Evolutionary conservation across 495 filamentous ascomycete genomes (phyloP), one percentile per base, ranked within the genome.

Genomic region (Penicillium fimorum): DNA sequence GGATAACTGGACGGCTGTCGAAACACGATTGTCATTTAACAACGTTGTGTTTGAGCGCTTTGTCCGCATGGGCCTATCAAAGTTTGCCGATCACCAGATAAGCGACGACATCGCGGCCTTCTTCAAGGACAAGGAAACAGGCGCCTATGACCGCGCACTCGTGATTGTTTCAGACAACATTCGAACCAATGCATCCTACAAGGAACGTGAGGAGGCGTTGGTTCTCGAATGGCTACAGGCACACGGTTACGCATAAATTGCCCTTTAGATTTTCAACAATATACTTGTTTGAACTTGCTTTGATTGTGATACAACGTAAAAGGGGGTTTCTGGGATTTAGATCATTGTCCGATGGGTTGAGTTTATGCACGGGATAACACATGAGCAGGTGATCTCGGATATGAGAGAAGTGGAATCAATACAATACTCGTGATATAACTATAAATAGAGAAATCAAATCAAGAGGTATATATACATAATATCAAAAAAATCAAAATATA

Each of bases 41-140:
- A 86, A 89, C 56, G 87, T 96, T 29, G 84, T 96, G 24, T 76
- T 96, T 48, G 92, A 97, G 72, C 84, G 92, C 20, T 94, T 96
- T 72, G 67, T 98, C 60, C 85, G 87, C 58, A 78, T 86, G 60
- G 84, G 83, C 20, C 76, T 98, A 56, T 79, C 81, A 47, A 89
- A 88, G 66, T 97, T 96, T 68, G 80, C 87, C 1, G 85, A 87
- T 61, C 71, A 77, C 22, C 79, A 81, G 61, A 78, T 84, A n/a
- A 81, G 86, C 56, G 75, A 82, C 54, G 92, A 96, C 43, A 96
- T 98, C 63, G 76, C 85, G 45, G 68, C 67, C 7, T 97, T 98
- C 77, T 97, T 97, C 76, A 75, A 82, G 60, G 80, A 79, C 55
- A 94, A 91, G 72, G 86, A 95, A 66, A 92, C 84, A 17, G 83